Conservation (phyloP, 1,139 yeast genomes). For the Candida labiduridarum region DNA sequence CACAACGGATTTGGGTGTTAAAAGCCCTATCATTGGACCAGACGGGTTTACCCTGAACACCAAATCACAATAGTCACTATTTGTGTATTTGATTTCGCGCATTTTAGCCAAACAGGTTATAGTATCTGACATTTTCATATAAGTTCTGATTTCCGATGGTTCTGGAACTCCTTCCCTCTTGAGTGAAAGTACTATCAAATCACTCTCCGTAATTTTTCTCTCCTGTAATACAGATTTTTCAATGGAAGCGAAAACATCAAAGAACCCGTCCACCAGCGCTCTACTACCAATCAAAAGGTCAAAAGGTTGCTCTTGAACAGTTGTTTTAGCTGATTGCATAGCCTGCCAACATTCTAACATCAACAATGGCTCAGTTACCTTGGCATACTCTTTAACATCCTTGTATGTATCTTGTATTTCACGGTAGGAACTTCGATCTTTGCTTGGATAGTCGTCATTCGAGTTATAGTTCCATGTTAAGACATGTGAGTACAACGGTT, state of each 20-base stretch:
- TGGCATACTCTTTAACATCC: constrained; percentile 64
- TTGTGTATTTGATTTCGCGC: constrained; percentile 65
- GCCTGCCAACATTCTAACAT: constrained; percentile 95
- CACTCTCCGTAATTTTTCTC: constrained; percentile 69
- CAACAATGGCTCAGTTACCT: constrained; percentile 74
- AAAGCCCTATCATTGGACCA: constrained; percentile 51
- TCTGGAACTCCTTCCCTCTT: constrained; percentile 28
- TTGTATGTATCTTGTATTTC: constrained; percentile 49
- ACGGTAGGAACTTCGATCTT: constrained; percentile 41
- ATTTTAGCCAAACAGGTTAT: constrained; percentile 76
- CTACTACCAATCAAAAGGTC: constrained; percentile 74
- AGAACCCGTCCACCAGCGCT: constrained; percentile 81
- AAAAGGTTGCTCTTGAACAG: constrained; percentile 67
- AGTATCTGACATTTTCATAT: constrained; percentile 31
- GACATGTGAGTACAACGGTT: constrained; percentile 70
- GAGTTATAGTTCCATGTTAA: constrained; percentile 78
- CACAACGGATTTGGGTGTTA: constrained; percentile 66
- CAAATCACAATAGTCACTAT: constrained; percentile 68
- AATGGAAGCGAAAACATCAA: constrained; percentile 83
- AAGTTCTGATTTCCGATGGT: constrained; percentile 19
- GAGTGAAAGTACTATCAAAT: constrained; percentile 69
- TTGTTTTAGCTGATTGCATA: constrained; percentile 69
- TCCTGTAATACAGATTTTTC: constrained; percentile 54
- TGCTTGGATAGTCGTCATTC: constrained; percentile 57
- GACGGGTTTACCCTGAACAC: constrained; percentile 66